Evolutionary conservation across 768 basidiomycete species (phyloP).

Genomic region (Macrolepiota dolichaula): DNA sequence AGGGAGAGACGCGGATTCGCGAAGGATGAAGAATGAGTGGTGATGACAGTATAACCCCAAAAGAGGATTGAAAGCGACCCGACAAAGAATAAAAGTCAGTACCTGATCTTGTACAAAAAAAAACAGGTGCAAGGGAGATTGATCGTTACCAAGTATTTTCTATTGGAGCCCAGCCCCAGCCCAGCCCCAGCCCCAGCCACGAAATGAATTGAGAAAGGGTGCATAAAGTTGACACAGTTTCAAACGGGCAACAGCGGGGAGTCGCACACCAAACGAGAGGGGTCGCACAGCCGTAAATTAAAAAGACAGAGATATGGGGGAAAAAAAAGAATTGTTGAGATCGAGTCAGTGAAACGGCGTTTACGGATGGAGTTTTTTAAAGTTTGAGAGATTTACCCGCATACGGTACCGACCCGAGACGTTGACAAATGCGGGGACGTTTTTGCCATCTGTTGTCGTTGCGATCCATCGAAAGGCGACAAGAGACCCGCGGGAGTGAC

Average conservation of each 20-base stretch:
- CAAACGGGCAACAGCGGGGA: background rate
- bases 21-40: background rate
- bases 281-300: background rate
- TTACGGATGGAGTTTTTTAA: background rate
- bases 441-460: constrained; percentile 53
- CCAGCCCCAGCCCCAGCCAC: background rate
- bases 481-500: constrained; percentile 78
- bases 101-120: constrained; percentile 6
- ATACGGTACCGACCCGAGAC: constrained; percentile 78
- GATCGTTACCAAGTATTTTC: constrained; percentile 42
- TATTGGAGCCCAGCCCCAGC: constrained; percentile 13
- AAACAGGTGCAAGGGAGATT: background rate
- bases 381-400: constrained; percentile 46
- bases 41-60: background rate
- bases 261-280: background rate
- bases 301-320: background rate
- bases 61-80: background rate
- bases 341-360: background rate
- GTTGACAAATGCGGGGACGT: constrained; percentile 64
- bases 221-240: background rate
- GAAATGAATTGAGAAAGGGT: background rate
- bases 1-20: background rate
- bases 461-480: constrained; percentile 68
- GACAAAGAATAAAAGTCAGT: constrained; percentile 4
- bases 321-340: background rate